These are phyloP conservation scores for Thuidium tamariscinum DNA, from an alignment of 225 moss, liverwort and hornwort species.

Conservation along the genomic window DNA sequence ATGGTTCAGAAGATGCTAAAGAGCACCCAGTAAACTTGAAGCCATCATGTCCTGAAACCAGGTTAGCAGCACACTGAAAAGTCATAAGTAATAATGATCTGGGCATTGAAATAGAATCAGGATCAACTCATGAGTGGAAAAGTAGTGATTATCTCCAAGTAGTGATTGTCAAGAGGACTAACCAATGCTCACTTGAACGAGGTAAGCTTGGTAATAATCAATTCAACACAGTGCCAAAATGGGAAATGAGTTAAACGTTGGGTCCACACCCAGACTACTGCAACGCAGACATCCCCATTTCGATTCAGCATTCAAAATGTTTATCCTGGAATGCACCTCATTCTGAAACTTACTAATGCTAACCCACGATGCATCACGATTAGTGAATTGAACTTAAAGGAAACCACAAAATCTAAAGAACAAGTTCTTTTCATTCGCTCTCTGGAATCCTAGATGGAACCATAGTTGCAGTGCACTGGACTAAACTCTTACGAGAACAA, in stretches of 20 bases:
- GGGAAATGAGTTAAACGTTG: not conserved
- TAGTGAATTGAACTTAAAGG: not conserved
- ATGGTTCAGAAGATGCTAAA: not conserved
- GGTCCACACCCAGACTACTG: not conserved
- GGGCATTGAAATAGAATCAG: not conserved
- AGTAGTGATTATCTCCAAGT: not conserved
- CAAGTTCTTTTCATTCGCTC: not conserved
- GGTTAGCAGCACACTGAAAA: not conserved
- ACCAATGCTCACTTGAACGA: not conserved
- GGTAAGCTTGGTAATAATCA: not conserved
- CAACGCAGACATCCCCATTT: not conserved
- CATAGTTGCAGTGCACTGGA: not conserved
- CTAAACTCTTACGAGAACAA: not conserved
- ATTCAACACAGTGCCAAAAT: not conserved
- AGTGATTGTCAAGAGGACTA: not conserved
- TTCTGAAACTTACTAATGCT: not conserved
- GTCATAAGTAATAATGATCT: not conserved
- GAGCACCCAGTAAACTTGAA: not conserved
- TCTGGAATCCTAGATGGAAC: not conserved
- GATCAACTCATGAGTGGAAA: not conserved
- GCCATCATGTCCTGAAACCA: not conserved
- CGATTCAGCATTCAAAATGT: not conserved
- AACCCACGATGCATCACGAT: not conserved
- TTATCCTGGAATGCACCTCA: not conserved
- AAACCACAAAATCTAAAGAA: not conserved